Evolutionary conservation across 768 basidiomycete genomes (phyloP), one percentile per base, ranked within the genome.

Genomic region (Boletus insuetus): DNA sequence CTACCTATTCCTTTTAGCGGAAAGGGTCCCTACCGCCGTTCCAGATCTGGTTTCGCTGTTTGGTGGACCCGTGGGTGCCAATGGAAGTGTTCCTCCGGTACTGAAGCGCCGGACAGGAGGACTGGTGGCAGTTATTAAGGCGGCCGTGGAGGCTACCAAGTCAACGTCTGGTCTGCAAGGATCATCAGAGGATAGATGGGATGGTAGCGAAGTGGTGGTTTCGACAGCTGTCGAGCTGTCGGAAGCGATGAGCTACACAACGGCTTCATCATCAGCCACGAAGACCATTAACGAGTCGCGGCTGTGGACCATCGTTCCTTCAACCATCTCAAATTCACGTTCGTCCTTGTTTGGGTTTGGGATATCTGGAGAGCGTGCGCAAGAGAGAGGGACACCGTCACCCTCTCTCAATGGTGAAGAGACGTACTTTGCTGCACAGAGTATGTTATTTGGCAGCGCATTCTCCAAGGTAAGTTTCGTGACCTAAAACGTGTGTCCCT

Each of bases 1-100:
- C 58, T 77, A 80, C 62, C 67, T 93, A 24, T 89, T 94, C 66
- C 77, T 78, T 53, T 71, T 92, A 19, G 86, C 83, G n/a, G 89
- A 92, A 63, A 77, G 77, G 24, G 79, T 81, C 8, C 91, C 92
- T 13, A 76, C 77, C 24, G 83, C 90, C 63, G 79, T 86, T 73
- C 78, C 82, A 5, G 77, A 78, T 4, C 69, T 93, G 41, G 72
- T 90, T 46, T 73, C 77, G n/a, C 62, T 80, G 26, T 86, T 91
- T 63, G 77, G 74, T 52, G 58, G 61, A 13, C 51, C 43, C 1
- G 52, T 59, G 19, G 58, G 65, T 47, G 43, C 45, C 16, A 54
- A 35, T 31, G 58, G 63, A 53, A 76, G 78, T 4, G 75, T 86
- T 5, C 86, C 87, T 13, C 79, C 83, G n/a, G 74, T 90, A 3